Conservation (phyloP, 1,284 basidiomycete genomes). For the Marasmius tenuissimus region DNA sequence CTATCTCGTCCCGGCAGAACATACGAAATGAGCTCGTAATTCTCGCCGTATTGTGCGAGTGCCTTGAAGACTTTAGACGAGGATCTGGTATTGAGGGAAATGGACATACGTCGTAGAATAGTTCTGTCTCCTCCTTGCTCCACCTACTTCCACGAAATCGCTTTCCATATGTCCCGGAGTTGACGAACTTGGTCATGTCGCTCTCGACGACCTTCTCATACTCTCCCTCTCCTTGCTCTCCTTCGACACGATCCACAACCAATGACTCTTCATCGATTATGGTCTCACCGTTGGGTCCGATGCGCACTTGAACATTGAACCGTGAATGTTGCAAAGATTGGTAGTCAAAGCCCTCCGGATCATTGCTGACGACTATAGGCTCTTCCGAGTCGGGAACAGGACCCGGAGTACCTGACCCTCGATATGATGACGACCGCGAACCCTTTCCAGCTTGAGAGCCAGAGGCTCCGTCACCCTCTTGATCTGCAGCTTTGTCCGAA, state of each 20-base stretch:
- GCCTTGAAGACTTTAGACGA: conserved; percentile 51
- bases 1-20: conserved; percentile 84
- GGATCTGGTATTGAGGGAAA: background rate
- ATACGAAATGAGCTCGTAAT: conserved; percentile 88
- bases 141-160: conserved; percentile 77
- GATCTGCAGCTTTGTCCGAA: conserved; percentile 18
- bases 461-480: conserved; percentile 16
- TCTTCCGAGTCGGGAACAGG: conserved; percentile 7
- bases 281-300: conserved; percentile 79
- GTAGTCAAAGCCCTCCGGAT: conserved; percentile 66
- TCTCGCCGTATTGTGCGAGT: conserved; percentile 85
- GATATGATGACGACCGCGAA: no score
- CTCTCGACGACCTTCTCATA: conserved; percentile 85
- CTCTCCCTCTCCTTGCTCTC: conserved; percentile 60
- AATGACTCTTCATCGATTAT: conserved; percentile 81
- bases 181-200: conserved; percentile 80
- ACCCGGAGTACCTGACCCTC: conserved; percentile 11
- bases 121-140: conserved; percentile 83
- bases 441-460: no score
- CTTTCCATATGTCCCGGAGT: conserved; percentile 81
- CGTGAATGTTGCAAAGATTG: conserved; percentile 62
- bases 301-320: conserved; percentile 79
- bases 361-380: conserved; percentile 27
- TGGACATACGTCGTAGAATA: conserved; percentile 75
- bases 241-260: conserved; percentile 65